These are phyloP conservation scores for Xylaria sp. DNA, from an alignment of 2,329 filamentous ascomycete genomes.

Conservation along the genomic window DNA sequence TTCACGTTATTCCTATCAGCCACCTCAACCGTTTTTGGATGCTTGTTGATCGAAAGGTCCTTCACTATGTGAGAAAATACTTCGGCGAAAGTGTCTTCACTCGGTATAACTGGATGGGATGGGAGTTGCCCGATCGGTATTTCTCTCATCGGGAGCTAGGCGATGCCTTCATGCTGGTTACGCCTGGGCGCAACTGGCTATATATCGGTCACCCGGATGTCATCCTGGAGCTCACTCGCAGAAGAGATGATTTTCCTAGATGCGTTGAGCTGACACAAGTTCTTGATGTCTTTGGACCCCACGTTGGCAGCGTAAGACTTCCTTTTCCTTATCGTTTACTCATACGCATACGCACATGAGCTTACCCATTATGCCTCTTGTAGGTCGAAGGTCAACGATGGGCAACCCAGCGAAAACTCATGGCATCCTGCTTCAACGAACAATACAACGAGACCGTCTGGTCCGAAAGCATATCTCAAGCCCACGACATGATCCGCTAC, in stretches of 20 bases:
- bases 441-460: conserved; percentile 48
- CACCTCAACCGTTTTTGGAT: conserved; percentile 48
- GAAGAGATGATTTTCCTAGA: conserved; percentile 33
- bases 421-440: conserved; percentile 47
- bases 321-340: background rate
- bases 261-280: conserved; percentile 23
- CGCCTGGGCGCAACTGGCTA: conserved; percentile 36
- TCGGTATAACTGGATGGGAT: conserved; percentile 49
- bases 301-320: conserved; percentile 26
- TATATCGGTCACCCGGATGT: conserved; percentile 34
- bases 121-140: conserved; percentile 45
- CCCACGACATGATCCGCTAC: conserved; percentile 46
- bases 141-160: conserved; percentile 46
- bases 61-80: conserved; percentile 10
- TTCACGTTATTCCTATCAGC: conserved; percentile 48
- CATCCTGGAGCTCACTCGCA: conserved; percentile 29
- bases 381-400: conserved; percentile 36
- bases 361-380: background rate
- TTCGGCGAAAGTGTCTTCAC: conserved; percentile 48
- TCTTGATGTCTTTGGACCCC: conserved; percentile 34
- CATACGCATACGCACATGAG: background rate
- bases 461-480: conserved; percentile 43
- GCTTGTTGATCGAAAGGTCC: conserved; percentile 40
- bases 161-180: conserved; percentile 40
- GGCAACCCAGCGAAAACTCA: conserved; percentile 45